phyloP scores from a whole-genome alignment of 441 rosid genomes.

The Adansonia grandidieri region DNA sequence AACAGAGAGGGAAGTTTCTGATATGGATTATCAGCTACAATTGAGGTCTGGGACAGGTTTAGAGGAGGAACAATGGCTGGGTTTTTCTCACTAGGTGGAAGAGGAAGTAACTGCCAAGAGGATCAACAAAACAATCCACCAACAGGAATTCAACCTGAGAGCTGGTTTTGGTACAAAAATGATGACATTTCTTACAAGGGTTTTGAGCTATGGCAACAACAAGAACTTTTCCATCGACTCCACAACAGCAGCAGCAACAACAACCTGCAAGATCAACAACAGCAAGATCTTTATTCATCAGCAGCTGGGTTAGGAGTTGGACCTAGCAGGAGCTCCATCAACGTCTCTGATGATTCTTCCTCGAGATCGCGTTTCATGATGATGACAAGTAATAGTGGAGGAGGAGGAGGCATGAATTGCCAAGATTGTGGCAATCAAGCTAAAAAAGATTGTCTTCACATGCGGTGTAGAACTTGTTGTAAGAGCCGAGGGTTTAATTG shows the following conservation, averaged over 20 bases:
- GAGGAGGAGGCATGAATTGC: constrained; percentile 56
- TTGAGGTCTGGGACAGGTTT: constrained; percentile 40
- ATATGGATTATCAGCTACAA: constrained; percentile 51
- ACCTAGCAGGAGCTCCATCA: constrained; percentile 55
- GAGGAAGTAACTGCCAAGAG: constrained; percentile 38
- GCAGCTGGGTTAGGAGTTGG: constrained; percentile 72
- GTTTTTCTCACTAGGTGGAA: constrained; percentile 64
- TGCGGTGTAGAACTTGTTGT: constrained; percentile 90
- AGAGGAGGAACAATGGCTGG: constrained; percentile 57
- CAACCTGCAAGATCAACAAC: constrained; percentile 4
- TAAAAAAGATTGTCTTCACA: constrained; percentile 77
- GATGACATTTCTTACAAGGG: constrained; percentile 52
- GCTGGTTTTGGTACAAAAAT: constrained; percentile 69
- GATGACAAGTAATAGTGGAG: constrained; percentile 42
- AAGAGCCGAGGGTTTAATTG: constrained; percentile 89
- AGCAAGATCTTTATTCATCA: constrained; percentile 78
- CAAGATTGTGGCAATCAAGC: constrained; percentile 88
- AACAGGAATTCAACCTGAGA: constrained; percentile 52
- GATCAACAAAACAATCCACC: constrained; percentile 37
- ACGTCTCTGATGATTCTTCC: constrained; percentile 52
- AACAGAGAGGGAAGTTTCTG: constrained; percentile 29
- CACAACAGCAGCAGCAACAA: constrained; percentile 36
- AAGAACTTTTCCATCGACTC: constrained; percentile 47
- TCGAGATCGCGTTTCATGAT: constrained; percentile 64
- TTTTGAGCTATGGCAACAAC: constrained; percentile 75